Evolutionary conservation across 345 rosid species (phyloP).

Genomic region (Theobroma cacao): DNA sequence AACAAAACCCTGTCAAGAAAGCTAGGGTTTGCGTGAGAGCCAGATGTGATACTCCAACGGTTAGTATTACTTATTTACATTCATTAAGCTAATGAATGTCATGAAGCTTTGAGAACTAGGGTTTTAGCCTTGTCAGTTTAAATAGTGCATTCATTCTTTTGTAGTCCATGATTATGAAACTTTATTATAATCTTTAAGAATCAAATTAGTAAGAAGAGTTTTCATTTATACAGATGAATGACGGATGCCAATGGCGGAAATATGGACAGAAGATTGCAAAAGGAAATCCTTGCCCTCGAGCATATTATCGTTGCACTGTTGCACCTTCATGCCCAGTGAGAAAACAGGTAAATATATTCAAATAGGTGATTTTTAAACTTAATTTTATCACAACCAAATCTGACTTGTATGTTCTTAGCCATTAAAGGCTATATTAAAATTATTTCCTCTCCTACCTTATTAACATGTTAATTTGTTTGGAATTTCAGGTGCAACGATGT

Average conservation of each 20-base stretch:
- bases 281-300: conserved; percentile 98
- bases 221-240: conserved; percentile 55
- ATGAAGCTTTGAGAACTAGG: no score
- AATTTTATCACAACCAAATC: not conserved
- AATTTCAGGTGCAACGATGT: conserved; percentile 82
- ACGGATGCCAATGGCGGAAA: conserved; percentile 98
- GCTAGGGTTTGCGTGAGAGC: conserved; percentile 89
- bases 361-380: not conserved
- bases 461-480: not conserved
- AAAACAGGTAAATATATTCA: conserved; percentile 58
- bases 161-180: not conserved
- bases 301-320: conserved; percentile 88
- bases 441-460: not conserved
- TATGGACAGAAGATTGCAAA: conserved; percentile 92
- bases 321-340: conserved; percentile 86
- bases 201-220: not conserved
- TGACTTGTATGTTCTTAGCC: not conserved
- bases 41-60: conserved; percentile 88
- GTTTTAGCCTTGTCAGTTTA: no score
- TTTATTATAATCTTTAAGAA: not conserved
- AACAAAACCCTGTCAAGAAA: conserved; percentile 66
- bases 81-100: not conserved
- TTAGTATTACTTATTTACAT: conserved; percentile 21
- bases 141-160: not conserved
- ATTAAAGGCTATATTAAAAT: not conserved